Evolutionary conservation across 2,329 filamentous ascomycete species (phyloP), one percentile per base, ranked within the genome.

Genomic region (Fusarium torulosum): DNA sequence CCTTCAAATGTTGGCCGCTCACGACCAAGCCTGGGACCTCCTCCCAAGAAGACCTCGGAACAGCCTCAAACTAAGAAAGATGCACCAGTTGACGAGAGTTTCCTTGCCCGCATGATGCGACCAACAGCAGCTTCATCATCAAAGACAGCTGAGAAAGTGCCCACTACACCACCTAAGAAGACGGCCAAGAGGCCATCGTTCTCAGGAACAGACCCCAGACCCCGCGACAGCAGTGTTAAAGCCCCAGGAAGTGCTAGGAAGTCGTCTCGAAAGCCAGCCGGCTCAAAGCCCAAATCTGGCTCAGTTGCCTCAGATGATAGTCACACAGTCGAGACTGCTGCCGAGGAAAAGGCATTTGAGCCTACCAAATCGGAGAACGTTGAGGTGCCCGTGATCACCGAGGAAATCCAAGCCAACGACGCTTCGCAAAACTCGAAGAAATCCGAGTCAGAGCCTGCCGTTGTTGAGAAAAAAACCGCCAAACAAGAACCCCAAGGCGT

Each of bases 41-140:
- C 87, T 9, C 85, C 87, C 4, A 90, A 87, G 77, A 88, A 86
- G 67, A 38, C 61, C 4, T 23, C 67, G 4, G 55, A 68, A 17
- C 55, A 53, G 1, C 20, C 60, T 15, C 75, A 82, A 11, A 79
- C 85, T 8, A 85, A 84, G 70, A 82, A 83, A 62, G 81, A 85
- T 25, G 83, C 82, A 45, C 85, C 85, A 19, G 82, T 91, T 2
- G 90, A 92, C 66, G 89, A 92, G 67, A 79, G 88, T 15, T 94
- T 94, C 78, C 80, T 94, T 25, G 91, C 90, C n/a, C 87, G 91
- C 52, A 93, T 94, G 91, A 94, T 90, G 88, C 84, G 91, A 40
- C 91, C 91, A 3, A 94, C 91, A 0, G 86, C 90, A 43, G 83
- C 87, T 44, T 92, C 89, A 7, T 85, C 89, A 10, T 89, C 84